Base-by-base conservation (phyloP, 2,329 filamentous ascomycete species). In the Aspergillus persii region DNA sequence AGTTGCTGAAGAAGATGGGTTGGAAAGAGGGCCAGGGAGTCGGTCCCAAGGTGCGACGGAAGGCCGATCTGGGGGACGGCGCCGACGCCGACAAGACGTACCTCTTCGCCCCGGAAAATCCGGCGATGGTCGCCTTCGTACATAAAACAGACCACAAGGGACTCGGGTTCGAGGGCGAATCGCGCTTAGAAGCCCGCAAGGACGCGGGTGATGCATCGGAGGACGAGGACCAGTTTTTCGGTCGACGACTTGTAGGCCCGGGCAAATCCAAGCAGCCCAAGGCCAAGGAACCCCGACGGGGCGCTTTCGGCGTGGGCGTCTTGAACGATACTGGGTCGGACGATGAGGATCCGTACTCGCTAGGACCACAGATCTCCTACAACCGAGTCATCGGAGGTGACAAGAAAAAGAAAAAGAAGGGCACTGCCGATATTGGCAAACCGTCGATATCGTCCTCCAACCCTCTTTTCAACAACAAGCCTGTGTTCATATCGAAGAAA, bases 11-110 rank as follows among this genome's bases (percentile, higher is more conserved):
- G 71, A 90, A 84, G 69, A 98, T 99, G 94, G 95, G 94, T 15
- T 99, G 95, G 95, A 90, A 89, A 68, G 90, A 94, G 63, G 94
- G 93, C 0, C 93, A 98, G 75, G 95, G 95, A 3, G 87, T 98
- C 62, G 95, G 95, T 0, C 92, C 92, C 26, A 96, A 92, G 74
- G 80, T 97, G 36, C 86, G 87, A 56, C 85, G 95, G 52, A 83
- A 82, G 71, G 91, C 92, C 41, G 83, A 89, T 51, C 81, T 94
- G 12, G 89, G 84, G 54, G 82, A 84, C 47, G 76, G 77, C 23
- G 70, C 77, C 15, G 76, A 76, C 49, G 71, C 78, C 9, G 64
- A 66, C n/a, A 76, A 80, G 53, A 85, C 80, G 1, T 88, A 94
- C 76, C 79, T 93, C 0, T 98, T 98, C 75, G 92, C 94, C 2